Evolutionary conservation across 2,329 filamentous ascomycete genomes (phyloP).

Genomic region (Dactylella cylindrospora): DNA sequence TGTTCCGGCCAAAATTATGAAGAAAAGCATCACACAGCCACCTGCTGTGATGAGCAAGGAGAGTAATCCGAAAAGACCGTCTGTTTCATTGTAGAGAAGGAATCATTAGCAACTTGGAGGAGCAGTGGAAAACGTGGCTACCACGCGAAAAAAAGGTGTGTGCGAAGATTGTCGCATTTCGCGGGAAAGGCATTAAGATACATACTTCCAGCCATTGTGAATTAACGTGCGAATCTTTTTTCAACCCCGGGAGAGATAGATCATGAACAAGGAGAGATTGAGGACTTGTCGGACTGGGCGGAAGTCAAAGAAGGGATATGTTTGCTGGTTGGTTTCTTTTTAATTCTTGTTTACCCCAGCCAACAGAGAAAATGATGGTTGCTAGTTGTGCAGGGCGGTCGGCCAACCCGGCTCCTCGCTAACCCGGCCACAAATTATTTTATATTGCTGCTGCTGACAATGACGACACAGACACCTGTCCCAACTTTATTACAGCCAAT

Average conservation of each 20-base stretch:
- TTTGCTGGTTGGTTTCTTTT: not conserved
- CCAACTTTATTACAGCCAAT: too few relatives aligned
- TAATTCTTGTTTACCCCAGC: not conserved
- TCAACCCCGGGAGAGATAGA: conserved; percentile 9
- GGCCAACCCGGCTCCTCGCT: too few relatives aligned
- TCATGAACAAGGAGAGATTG: not conserved
- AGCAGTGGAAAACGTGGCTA: too few relatives aligned
- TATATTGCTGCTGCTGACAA: too few relatives aligned
- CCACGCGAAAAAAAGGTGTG: conserved; percentile 11
- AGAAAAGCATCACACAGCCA: conserved; percentile 65
- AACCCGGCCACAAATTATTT: too few relatives aligned
- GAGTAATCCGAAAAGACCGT: conserved; percentile 47
- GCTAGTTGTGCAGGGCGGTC: too few relatives aligned
- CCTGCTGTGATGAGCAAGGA: conserved; percentile 65
- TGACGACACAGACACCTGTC: too few relatives aligned
- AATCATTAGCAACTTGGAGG: conserved; percentile 21
- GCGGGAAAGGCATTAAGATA: conserved; percentile 1
- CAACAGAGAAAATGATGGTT: conserved; percentile 5
- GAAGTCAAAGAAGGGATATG: not conserved
- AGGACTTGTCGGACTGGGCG: not conserved
- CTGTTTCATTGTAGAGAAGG: not conserved
- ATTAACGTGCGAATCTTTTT: not conserved
- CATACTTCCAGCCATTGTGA: conserved; percentile 42
- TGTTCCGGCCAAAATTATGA: conserved; percentile 65
- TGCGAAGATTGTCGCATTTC: conserved; percentile 9